These are phyloP conservation scores for Tolypocladium pustulatum DNA, from an alignment of 2,329 filamentous ascomycete genomes.

Conservation along the genomic window DNA sequence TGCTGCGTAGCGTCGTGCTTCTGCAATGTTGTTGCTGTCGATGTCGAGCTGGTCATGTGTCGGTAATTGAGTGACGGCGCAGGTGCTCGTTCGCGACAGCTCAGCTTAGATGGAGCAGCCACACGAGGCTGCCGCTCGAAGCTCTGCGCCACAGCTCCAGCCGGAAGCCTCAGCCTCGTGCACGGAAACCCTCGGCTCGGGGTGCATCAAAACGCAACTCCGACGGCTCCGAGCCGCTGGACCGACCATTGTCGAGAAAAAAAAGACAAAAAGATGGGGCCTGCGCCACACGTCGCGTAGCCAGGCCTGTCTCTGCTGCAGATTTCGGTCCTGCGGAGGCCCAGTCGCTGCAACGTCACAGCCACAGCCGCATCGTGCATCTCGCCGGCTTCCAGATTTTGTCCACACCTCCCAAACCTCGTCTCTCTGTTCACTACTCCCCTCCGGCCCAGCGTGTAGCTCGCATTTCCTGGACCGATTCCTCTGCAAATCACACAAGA, in stretches of 20 bases:
- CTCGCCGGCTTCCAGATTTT: conserved; percentile 9
- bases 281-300: conserved; percentile 10
- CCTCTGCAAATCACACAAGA: conserved; percentile 37
- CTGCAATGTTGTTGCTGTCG: background rate
- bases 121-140: background rate
- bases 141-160: background rate
- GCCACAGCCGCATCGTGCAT: conserved; percentile 5
- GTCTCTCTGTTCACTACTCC: conserved; percentile 3
- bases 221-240: conserved; percentile 19
- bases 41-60: background rate
- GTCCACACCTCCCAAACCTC: conserved; percentile 8
- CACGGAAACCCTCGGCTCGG: conserved; percentile 8
- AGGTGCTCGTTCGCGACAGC: background rate
- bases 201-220: conserved; percentile 10
- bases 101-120: conserved; percentile 1
- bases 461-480: background rate
- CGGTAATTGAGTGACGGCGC: background rate
- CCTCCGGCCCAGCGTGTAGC: conserved; percentile 5
- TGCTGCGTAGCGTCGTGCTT: background rate
- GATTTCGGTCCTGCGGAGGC: background rate
- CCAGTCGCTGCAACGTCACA: background rate
- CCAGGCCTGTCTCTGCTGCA: conserved; percentile 2
- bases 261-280: conserved; percentile 6
- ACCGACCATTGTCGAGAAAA: conserved; percentile 8
- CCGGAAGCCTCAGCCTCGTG: background rate